Evolutionary conservation across 2,329 filamentous ascomycete species (phyloP), one percentile per base, ranked within the genome.

Genomic region (Fusarium sp.): DNA sequence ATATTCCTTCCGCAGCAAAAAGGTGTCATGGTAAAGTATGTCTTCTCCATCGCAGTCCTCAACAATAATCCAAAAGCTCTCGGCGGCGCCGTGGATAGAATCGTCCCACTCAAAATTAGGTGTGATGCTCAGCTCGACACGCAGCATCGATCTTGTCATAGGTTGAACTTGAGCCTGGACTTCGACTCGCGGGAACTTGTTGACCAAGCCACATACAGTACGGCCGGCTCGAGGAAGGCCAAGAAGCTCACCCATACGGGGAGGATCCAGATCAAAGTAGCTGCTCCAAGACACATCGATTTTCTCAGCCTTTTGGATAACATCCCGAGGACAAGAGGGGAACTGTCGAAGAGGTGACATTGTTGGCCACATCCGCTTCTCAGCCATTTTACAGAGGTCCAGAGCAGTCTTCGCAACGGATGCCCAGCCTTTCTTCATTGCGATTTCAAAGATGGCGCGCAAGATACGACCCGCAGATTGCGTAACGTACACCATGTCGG

Each of bases 351-450:
- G 87, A 17, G 97, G 96, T 42, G 94, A 94, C 96, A 98, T 99
- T 11, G 96, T 98, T 20, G 96, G 95, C 96, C 96, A 99, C 97
- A 99, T 99, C 56, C 97, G 90, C 87, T 98, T 98, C 86, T 99
- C 96, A 1, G 96, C 96, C 94, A 98, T 98, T 85, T 99, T 99
- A 85, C 97, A 99, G 60, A 99, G 88, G 78, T 98, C 94, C 47
- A 99, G 87, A 1, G 96, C 95, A 71, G 93, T 94, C 85, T 96
- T 98, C 14, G 96, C 94, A 7, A 98, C 96, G 22, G 91, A 92
- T 2, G 96, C 91, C 96, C 96, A 99, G 39, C 96, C 96, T 83
- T 98, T 98, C 85, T 96, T 97, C 75, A 99, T 85, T n/a, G 94
- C 93, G 62, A 99, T 98, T 84, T 99, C 97, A 75, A 98, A 99